These are phyloP conservation scores for Blastosporella zonata DNA, from an alignment of 1,284 basidiomycete genomes.

Conservation along the genomic window DNA sequence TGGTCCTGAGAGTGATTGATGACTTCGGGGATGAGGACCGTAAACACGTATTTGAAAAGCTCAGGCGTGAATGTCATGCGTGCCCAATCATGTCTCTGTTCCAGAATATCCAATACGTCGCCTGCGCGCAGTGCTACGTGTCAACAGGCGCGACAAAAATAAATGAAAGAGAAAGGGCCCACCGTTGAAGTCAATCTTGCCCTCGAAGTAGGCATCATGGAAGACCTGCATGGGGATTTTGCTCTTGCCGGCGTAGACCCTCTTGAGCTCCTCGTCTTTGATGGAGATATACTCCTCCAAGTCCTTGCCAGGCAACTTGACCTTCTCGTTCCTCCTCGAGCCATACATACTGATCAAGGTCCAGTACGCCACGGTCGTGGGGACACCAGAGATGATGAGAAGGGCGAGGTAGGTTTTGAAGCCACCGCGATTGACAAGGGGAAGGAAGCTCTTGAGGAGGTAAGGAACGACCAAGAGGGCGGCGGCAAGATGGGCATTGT, in stretches of 20 bases:
- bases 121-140: conserved; percentile 42
- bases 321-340: conserved; percentile 82
- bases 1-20: conserved; percentile 87
- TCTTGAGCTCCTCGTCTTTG: conserved; percentile 79
- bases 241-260: conserved; percentile 75
- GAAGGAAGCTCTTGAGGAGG: conserved; percentile 75
- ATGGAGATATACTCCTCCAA: conserved; percentile 91
- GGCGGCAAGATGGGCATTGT: conserved; percentile 76
- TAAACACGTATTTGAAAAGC: conserved; percentile 94
- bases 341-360: conserved; percentile 83
- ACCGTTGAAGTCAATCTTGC: conserved; percentile 96
- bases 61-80: conserved; percentile 84
- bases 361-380: conserved; percentile 89
- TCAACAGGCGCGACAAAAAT: conserved; percentile 11
- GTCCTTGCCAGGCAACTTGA: conserved; percentile 80
- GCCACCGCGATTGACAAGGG: conserved; percentile 75
- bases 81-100: conserved; percentile 95
- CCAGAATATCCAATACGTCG: conserved; percentile 91
- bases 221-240: conserved; percentile 99
- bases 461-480: conserved; percentile 79
- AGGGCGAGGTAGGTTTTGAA: conserved; percentile 86
- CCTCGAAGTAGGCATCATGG: conserved; percentile 97
- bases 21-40: conserved; percentile 88
- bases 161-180: conserved; percentile 21
- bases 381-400: conserved; percentile 71